phyloP scores from a whole-genome alignment of 73 alveolate genomes.

The Paramecium biaurelia region DNA sequence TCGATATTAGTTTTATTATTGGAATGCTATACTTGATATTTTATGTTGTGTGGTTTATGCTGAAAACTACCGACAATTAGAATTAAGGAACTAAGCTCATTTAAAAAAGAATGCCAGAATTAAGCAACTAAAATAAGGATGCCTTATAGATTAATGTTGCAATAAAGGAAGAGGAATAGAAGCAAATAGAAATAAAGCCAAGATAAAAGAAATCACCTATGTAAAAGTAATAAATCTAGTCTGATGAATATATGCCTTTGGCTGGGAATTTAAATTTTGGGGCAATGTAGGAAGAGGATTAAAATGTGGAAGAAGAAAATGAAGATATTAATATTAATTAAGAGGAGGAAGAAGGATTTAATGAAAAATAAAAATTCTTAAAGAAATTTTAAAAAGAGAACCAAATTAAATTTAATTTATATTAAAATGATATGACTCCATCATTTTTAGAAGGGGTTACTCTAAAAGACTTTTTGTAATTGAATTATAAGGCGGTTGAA shows the following conservation, averaged over 20 bases:
- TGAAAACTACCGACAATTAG: background rate
- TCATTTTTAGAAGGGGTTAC: background rate
- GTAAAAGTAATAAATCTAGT: background rate
- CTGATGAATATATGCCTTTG: background rate
- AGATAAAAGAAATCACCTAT: background rate
- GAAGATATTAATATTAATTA: background rate
- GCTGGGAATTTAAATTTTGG: background rate
- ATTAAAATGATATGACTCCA: background rate
- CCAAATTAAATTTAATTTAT: background rate
- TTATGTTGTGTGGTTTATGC: background rate
- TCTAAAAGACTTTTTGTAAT: background rate
- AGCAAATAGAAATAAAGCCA: background rate
- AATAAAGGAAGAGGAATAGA: background rate
- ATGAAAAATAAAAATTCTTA: background rate
- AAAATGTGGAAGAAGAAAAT: background rate
- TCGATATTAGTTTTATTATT: background rate
- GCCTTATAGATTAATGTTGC: background rate
- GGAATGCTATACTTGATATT: background rate
- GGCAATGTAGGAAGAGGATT: background rate
- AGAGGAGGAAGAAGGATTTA: background rate
- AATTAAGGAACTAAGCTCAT: background rate
- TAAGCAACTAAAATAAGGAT: background rate
- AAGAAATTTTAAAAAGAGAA: background rate
- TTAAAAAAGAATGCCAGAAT: background rate
- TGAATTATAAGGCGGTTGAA: slow-evolving; percentile 30